Conservation (phyloP, 2,329 filamentous ascomycete species). For the Helotiales sp. region DNA sequence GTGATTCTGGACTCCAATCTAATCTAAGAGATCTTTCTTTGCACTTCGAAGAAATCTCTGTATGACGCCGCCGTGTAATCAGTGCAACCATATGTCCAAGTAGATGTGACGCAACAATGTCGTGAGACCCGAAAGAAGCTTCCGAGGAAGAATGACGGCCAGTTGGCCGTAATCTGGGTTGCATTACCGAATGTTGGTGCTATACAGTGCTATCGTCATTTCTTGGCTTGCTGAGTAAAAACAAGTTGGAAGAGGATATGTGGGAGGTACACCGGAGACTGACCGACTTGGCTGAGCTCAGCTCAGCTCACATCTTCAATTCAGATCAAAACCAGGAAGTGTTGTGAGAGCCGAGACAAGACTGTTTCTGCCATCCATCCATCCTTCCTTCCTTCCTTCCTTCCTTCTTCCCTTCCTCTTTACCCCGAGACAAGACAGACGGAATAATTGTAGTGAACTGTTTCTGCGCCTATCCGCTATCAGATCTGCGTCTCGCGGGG, state of each 20-base stretch:
- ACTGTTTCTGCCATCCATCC: not conserved
- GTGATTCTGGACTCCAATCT: not conserved
- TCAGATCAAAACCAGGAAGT: not conserved
- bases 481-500: conserved; percentile 8
- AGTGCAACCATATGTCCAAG: not conserved
- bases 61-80: not conserved
- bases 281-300: not conserved
- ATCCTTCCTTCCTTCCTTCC: not conserved
- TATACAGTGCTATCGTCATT: not conserved
- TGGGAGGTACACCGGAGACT: not conserved
- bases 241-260: no score
- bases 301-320: not conserved
- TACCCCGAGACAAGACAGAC: not conserved
- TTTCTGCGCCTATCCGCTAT: conserved; percentile 26
- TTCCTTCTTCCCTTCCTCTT: not conserved
- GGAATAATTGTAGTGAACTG: not conserved
- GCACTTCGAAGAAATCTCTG: not conserved
- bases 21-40: not conserved
- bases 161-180: not conserved
- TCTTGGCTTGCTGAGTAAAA: not conserved
- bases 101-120: not conserved
- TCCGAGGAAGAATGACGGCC: not conserved
- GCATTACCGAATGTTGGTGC: not conserved
- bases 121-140: not conserved
- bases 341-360: not conserved